phyloP scores from a whole-genome alignment of 1,139 yeast genomes.

The Blastobotrys persicus region DNA sequence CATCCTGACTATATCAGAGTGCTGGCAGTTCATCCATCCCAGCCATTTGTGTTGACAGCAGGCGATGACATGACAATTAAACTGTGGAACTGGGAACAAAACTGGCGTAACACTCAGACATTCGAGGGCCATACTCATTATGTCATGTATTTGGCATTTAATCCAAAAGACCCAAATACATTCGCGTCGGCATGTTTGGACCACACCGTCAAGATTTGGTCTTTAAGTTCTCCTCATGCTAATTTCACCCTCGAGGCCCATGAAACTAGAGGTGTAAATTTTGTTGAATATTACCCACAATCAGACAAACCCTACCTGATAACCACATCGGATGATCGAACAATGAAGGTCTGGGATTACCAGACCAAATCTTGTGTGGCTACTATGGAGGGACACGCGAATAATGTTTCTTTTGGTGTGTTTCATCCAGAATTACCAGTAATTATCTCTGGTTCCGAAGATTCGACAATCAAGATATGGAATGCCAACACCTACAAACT shows the following conservation, averaged over 20 bases:
- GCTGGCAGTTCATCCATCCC: slow-evolving; percentile 90
- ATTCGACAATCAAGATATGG: slow-evolving; percentile 92
- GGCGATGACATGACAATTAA: slow-evolving; percentile 90
- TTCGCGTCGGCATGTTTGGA: slow-evolving; percentile 97
- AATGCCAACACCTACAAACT: slow-evolving; percentile 82
- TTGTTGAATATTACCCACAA: slow-evolving; percentile 93
- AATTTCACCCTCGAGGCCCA: slow-evolving; percentile 91
- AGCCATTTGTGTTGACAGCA: slow-evolving; percentile 83
- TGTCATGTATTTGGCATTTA: slow-evolving; percentile 91
- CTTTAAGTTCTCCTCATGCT: slow-evolving; percentile 83
- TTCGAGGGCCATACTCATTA: slow-evolving; percentile 96
- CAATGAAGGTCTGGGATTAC: slow-evolving; percentile 93
- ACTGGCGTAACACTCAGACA: slow-evolving; percentile 85
- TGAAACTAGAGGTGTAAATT: slow-evolving; percentile 90
- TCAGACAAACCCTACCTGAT: slow-evolving; percentile 95
- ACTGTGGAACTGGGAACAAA: slow-evolving; percentile 96
- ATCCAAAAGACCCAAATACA: slow-evolving; percentile 96
- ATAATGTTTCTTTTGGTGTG: slow-evolving; percentile 93
- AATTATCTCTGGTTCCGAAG: slow-evolving; percentile 82
- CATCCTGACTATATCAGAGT: slow-evolving; percentile 96
- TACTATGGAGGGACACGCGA: slow-evolving; percentile 86
- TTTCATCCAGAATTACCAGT: slow-evolving; percentile 96
- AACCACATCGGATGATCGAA: slow-evolving; percentile 88
- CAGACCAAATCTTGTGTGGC: slow-evolving; percentile 97
- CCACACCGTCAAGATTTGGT: slow-evolving; percentile 96